A percentile compares a stretch with the other conserved stretches of the same genome.
phyloP scores from a whole-genome alignment of 495 filamentous ascomycete genomes.

The Melanomma pulvis-pyrius region DNA sequence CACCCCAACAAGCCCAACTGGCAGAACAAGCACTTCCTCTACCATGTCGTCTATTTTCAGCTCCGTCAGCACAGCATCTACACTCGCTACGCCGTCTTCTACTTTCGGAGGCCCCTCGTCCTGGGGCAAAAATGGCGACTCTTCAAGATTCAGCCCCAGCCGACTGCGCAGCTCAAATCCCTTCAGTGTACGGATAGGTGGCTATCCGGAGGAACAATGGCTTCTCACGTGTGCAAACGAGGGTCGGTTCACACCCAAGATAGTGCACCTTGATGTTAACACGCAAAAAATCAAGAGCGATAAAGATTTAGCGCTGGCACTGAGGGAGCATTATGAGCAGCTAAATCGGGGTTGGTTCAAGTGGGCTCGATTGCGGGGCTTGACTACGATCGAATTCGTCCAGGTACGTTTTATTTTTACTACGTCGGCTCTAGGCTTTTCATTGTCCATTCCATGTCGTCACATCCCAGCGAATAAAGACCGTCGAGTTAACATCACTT shows the following conservation, averaged over 20 bases:
- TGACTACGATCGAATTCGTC: slow-evolving; percentile 46
- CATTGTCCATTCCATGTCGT: no score
- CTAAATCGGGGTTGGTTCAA: slow-evolving; percentile 39
- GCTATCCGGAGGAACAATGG: slow-evolving; percentile 29
- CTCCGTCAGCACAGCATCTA: slow-evolving; percentile 26
- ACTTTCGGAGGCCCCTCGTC: slow-evolving; percentile 27
- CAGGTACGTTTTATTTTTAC: slow-evolving; percentile 25
- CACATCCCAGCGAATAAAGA: slow-evolving; percentile 3
- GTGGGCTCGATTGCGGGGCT: slow-evolving; percentile 37
- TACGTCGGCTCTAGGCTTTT: no score
- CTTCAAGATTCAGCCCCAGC: slow-evolving; percentile 32
- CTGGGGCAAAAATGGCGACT: slow-evolving; percentile 24
- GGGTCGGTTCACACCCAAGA: slow-evolving; percentile 41
- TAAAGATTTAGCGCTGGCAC: slow-evolving; percentile 39
- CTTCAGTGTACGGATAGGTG: slow-evolving; percentile 21
- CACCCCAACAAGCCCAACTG: slow-evolving; percentile 31
- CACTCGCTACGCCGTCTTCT: slow-evolving; percentile 31
- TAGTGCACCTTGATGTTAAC: slow-evolving; percentile 38
- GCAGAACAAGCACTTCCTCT: slow-evolving; percentile 37
- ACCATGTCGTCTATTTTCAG: slow-evolving; percentile 34
- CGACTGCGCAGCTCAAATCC: slow-evolving; percentile 20
- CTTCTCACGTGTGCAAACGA: slow-evolving; percentile 42
- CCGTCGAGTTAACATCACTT: no score
- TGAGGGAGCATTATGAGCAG: slow-evolving; percentile 42
- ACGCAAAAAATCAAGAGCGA: slow-evolving; percentile 35